These are phyloP conservation scores for Trametes cingulata DNA, from an alignment of 768 basidiomycete species.

Conservation along the genomic window DNA sequence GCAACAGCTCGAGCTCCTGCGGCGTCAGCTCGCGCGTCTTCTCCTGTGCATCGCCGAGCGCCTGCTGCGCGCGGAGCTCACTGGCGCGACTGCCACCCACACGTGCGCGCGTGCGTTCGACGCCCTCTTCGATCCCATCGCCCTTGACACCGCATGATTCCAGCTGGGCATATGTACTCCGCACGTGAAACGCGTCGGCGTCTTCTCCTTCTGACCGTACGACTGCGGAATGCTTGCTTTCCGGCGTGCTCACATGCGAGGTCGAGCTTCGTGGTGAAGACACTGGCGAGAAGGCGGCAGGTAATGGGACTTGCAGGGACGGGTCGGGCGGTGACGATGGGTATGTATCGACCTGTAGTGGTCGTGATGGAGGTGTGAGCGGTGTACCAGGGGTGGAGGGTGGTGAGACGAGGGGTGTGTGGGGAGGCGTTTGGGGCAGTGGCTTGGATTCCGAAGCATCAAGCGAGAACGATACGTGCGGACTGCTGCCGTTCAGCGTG, in stretches of 20 bases:
- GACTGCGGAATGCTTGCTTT: constrained; percentile 56
- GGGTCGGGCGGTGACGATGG: constrained; percentile 23
- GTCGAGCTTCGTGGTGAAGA: constrained; percentile 38
- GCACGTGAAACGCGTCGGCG: constrained; percentile 77
- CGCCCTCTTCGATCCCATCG: constrained; percentile 91
- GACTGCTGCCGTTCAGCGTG: neutral
- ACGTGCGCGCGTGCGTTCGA: constrained; percentile 88
- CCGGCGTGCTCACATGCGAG: constrained; percentile 37
- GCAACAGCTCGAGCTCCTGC: constrained; percentile 73
- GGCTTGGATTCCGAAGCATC: constrained; percentile 8
- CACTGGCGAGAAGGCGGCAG: constrained; percentile 25
- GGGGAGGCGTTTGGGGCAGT: constrained; percentile 12
- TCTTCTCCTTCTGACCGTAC: constrained; percentile 81
- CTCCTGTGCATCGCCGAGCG: constrained; percentile 57
- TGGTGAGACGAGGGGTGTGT: constrained; percentile 14
- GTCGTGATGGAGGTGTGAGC: constrained; percentile 4
- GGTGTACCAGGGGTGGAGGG: constrained; percentile 17
- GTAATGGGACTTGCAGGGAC: constrained; percentile 15
- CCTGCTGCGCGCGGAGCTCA: constrained; percentile 57
- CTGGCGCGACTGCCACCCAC: constrained; percentile 54
- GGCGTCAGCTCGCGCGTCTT: constrained; percentile 66
- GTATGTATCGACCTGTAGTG: constrained; percentile 1
- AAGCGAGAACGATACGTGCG: constrained; percentile 3
- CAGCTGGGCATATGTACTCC: constrained; percentile 87
- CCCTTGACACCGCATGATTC: constrained; percentile 89